Conservation (phyloP, 2,329 filamentous ascomycete species). For the Aspergillus eucalypticola region DNA sequence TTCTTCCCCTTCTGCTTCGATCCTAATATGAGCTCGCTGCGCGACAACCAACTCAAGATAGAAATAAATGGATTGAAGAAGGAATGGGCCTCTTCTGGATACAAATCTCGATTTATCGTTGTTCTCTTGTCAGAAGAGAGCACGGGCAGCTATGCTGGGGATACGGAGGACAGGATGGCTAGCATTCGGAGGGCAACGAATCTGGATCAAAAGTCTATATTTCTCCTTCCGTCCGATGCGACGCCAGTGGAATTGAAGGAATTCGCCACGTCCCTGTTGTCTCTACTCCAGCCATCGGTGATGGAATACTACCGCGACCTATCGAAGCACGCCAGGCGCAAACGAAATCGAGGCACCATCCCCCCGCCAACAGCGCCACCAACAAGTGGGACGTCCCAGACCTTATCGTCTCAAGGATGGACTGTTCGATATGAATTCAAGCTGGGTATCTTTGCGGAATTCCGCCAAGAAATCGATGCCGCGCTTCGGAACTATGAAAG, state of each 20-base stretch:
- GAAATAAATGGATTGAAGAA: constrained; percentile 79
- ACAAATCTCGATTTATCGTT: constrained; percentile 75
- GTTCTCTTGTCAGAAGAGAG: constrained; percentile 76
- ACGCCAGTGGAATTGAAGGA: constrained; percentile 70
- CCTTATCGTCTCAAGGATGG: constrained; percentile 83
- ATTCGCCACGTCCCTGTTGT: constrained; percentile 72
- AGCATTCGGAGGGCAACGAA: constrained; percentile 77
- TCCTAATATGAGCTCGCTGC: constrained; percentile 69
- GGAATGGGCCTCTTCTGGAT: constrained; percentile 59
- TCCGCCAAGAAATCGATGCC: constrained; percentile 86
- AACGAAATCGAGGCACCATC: constrained; percentile 74
- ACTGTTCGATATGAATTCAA: constrained; percentile 95
- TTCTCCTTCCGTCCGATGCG: constrained; percentile 75
- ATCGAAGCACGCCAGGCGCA: constrained; percentile 87
- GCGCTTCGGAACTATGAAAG: constrained; percentile 83
- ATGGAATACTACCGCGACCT: constrained; percentile 93
- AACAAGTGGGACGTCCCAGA: constrained; percentile 80
- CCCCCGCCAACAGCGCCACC: constrained; percentile 81
- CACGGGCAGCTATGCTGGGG: constrained; percentile 58
- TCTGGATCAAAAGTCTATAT: constrained; percentile 80
- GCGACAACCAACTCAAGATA: constrained; percentile 83
- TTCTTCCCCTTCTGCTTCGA: constrained; percentile 79
- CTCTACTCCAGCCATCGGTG: constrained; percentile 70
- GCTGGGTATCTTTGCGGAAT: constrained; percentile 84
- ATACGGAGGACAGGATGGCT: constrained; percentile 73